Base-by-base conservation (phyloP, 495 filamentous ascomycete genomes). In the Oleoguttula mirabilis region DNA sequence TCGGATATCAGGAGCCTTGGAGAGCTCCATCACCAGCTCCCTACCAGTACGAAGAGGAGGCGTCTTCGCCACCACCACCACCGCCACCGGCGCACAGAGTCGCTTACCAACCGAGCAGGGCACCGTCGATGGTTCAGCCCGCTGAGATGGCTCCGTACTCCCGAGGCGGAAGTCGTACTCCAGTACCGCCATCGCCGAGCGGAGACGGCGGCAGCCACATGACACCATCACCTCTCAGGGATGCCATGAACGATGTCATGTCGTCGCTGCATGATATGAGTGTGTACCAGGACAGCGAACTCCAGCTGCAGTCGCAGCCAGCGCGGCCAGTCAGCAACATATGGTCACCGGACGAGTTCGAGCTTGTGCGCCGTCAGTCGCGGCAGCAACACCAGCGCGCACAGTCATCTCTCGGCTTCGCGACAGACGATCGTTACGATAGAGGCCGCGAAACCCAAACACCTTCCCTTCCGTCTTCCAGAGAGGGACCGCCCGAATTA, bases 171-270 rank as follows among this genome's bases (percentile, higher is more conserved):
- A 68, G 73, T 33, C 64, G 71, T 39, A 79, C 76, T 3, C 78
- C 78, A 4, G 60, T 57, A 12, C 76, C 78, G 10, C 76, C 73
- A 10, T 83, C 81, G 3, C 77, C 62, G 3, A 46, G 41, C 81
- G n/a, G n/a, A n/a, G n/a, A n/a, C n/a, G 12, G 70, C 66, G 30
- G 64, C 1, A 68, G 70, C 32, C 80, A 80, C 1, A 70, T 85
- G 49, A 98, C 90, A 0, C 90, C 90, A 3, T 94, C 90, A 10
- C 92, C 90, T 0, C 60, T 99, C 2, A 68, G 88, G 36, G 82
- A 86, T 58, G 90, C 90, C 0, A 96, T 96, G 88, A 88, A 95
- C 55, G 90, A 92, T 65, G 87, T 99, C 10, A 96, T 96, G 77
- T 86, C 87, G 45, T 94, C 90, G 23, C 63, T 99, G 38, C 75